Conservation (phyloP, 805 yeast species). For the Ogataea trehaloabstinens region DNA sequence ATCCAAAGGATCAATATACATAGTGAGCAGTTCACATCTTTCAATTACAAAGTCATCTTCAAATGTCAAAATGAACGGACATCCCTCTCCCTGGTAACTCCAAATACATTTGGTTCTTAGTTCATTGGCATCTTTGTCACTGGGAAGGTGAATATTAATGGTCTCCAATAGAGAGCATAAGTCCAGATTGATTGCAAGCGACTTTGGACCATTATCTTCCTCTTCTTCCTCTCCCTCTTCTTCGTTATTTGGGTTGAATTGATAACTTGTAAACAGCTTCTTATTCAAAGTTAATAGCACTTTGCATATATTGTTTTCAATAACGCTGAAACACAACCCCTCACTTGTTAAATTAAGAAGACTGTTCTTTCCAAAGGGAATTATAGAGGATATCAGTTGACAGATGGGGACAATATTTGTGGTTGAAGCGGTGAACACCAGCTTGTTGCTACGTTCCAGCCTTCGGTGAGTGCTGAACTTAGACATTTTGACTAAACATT, state of each 20-base stretch:
- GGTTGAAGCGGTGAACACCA: conserved; percentile 29
- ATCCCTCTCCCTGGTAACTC: conserved; percentile 46
- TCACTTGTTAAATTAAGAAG: conserved; percentile 40
- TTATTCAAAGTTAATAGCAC: conserved; percentile 38
- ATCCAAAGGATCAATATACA: conserved; percentile 22
- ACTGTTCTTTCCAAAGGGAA: conserved; percentile 31
- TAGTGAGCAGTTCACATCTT: conserved; percentile 54
- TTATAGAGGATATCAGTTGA: conserved; percentile 26
- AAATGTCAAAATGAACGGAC: conserved; percentile 55
- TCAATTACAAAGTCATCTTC: conserved; percentile 54
- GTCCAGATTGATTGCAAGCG: conserved; percentile 40
- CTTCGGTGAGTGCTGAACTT: conserved; percentile 2
- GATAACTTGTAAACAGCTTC: conserved; percentile 34
- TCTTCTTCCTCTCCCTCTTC: conserved; percentile 11
- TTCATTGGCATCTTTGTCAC: conserved; percentile 23
- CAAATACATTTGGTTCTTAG: conserved; percentile 44
- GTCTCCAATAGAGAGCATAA: conserved; percentile 49
- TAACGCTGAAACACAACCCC: conserved; percentile 52
- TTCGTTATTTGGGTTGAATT: conserved; percentile 19
- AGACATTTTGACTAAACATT: too few relatives aligned
- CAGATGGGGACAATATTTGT: conserved; percentile 24
- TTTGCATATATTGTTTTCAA: conserved; percentile 42
- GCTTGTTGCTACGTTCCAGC: conserved; percentile 8
- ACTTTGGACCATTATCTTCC: conserved; percentile 10
- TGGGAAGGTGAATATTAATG: conserved; percentile 39